Conservation (phyloP, 768 basidiomycete species). For the Lactifluus subvellereus region DNA sequence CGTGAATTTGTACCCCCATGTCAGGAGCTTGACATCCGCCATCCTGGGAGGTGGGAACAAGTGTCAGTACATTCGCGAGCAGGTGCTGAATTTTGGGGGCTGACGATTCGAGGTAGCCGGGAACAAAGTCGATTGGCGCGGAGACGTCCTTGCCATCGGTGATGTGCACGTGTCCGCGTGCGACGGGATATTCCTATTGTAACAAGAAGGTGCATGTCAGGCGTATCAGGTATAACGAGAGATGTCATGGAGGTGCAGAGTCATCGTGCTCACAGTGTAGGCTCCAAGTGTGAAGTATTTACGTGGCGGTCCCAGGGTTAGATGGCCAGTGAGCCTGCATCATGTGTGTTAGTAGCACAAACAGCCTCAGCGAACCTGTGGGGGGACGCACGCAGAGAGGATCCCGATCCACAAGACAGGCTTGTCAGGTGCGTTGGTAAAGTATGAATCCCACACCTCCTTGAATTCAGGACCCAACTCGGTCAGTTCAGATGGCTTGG, state of each 20-base stretch:
- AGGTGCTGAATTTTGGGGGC: not conserved
- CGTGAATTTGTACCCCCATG: conserved; percentile 49
- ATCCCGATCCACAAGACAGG: conserved; percentile 21
- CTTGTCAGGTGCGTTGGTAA: conserved; percentile 26
- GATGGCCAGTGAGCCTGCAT: not conserved
- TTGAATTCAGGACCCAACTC: conserved; percentile 27
- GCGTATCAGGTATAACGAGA: no score
- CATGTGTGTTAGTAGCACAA: not conserved
- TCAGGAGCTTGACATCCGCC: conserved; percentile 37
- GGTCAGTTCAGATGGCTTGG: conserved; percentile 24
- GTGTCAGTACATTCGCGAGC: not conserved
- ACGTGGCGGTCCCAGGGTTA: conserved; percentile 1
- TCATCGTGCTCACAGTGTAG: conserved; percentile 8
- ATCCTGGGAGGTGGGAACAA: conserved; percentile 20
- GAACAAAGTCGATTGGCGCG: conserved; percentile 26
- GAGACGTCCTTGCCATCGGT: conserved; percentile 22
- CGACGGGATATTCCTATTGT: conserved; percentile 22
- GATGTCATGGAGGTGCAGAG: not conserved
- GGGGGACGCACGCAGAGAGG: conserved; percentile 19
- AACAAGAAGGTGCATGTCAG: not conserved
- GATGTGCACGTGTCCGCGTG: conserved; percentile 27
- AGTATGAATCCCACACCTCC: conserved; percentile 26
- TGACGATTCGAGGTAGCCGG: conserved; percentile 26
- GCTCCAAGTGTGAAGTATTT: conserved; percentile 24
- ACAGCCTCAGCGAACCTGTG: not conserved